These are phyloP conservation scores for Euryodendron excelsum DNA, from an alignment of 148 eudicot species.

Conservation along the genomic window DNA sequence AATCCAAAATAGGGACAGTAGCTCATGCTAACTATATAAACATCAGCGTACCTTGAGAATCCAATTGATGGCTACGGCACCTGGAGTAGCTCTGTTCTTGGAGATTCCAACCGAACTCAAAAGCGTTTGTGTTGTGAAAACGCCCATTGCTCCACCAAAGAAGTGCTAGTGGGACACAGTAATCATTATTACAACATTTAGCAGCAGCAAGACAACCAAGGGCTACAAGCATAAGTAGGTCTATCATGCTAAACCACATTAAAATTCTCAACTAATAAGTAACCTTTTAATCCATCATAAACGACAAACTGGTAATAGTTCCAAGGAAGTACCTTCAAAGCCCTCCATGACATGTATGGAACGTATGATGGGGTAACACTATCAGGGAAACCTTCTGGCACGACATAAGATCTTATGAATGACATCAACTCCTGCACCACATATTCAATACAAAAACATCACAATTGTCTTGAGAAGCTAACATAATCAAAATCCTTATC, in stretches of 20 bases:
- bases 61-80: constrained; percentile 99
- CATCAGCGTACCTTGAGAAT: constrained; percentile 73
- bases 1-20: not conserved
- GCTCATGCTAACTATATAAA: not conserved
- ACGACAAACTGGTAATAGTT: not conserved
- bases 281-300: not conserved
- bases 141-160: constrained; percentile 99
- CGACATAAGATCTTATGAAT: constrained; percentile 90
- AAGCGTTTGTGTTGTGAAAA: constrained; percentile 91
- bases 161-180: constrained; percentile 58
- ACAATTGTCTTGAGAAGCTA: not conserved
- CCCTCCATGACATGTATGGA: constrained; percentile 99
- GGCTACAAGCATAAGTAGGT: not conserved
- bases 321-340: constrained; percentile 64
- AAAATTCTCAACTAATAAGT: not conserved
- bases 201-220: not conserved
- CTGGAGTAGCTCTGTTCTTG: constrained; percentile 56
- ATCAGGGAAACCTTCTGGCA: constrained; percentile 98
- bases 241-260: not conserved
- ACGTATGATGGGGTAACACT: constrained; percentile 90
- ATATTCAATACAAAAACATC: constrained; percentile 6
- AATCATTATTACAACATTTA: not conserved
- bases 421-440: constrained; percentile 65
- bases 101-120: constrained; percentile 84
- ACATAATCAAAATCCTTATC: not conserved